A percentile compares a stretch with the other conserved stretches of the same genome.
Evolutionary conservation across 1,139 yeast species (phyloP).

Genomic region (Saccharomyces pastorianus): DNA sequence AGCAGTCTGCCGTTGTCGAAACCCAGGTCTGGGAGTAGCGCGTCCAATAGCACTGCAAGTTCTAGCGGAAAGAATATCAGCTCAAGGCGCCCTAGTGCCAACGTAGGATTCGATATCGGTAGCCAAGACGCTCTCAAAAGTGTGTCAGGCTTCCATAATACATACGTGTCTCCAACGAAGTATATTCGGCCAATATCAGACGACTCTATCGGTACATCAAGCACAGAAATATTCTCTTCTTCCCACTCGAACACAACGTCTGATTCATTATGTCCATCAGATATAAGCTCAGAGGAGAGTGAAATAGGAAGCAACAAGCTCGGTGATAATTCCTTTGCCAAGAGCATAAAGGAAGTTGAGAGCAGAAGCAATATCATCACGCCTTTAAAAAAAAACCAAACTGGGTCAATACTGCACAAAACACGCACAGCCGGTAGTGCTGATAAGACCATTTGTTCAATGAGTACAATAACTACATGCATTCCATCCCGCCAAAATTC

Average conservation of each 20-base stretch:
- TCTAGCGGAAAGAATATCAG: background rate
- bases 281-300: background rate
- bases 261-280: conserved; percentile 1
- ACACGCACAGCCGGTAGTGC: background rate
- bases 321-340: background rate
- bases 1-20: background rate
- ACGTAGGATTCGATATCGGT: background rate
- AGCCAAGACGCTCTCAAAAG: background rate
- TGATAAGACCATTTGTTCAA: background rate
- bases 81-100: background rate
- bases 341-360: background rate
- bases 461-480: background rate
- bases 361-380: background rate
- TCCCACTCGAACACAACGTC: conserved; percentile 4
- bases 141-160: background rate
- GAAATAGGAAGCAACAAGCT: background rate
- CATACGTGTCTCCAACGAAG: conserved; percentile 9
- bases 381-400: background rate
- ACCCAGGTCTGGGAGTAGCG: background rate
- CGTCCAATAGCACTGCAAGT: background rate
- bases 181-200: conserved; percentile 20
- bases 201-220: conserved; percentile 22
- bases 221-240: conserved; percentile 20
- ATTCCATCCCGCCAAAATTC: background rate
- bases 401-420: background rate